These are phyloP conservation scores for Emericellopsis atlantica DNA, from an alignment of 2,329 filamentous ascomycete genomes.

Conservation along the genomic window DNA sequence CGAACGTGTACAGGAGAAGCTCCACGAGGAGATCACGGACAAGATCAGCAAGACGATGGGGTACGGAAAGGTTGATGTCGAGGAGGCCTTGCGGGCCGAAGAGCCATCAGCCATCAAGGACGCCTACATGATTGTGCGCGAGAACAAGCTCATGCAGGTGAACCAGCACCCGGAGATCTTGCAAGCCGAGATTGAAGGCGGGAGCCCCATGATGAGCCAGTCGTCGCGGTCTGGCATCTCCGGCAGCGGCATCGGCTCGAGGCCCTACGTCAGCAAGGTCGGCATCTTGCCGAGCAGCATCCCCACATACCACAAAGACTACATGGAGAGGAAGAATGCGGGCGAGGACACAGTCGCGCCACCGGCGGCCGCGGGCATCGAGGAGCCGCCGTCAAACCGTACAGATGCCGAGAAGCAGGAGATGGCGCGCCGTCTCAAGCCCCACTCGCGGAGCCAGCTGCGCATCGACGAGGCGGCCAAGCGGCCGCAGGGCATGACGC, in stretches of 20 bases:
- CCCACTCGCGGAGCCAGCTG: slow-evolving; percentile 63
- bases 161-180: slow-evolving; percentile 35
- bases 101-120: slow-evolving; percentile 98
- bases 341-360: slow-evolving; percentile 31
- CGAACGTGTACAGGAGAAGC: slow-evolving; percentile 68
- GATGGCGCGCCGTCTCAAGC: slow-evolving; percentile 69
- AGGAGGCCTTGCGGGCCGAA: slow-evolving; percentile 81
- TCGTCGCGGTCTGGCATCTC: slow-evolving; percentile 43
- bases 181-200: slow-evolving; percentile 20
- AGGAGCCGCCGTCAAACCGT: slow-evolving; percentile 35
- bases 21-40: slow-evolving; percentile 84
- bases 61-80: slow-evolving; percentile 87
- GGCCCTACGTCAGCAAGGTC: slow-evolving; percentile 68
- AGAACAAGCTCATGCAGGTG: slow-evolving; percentile 94
- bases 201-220: slow-evolving; percentile 39
- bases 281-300: slow-evolving; percentile 85
- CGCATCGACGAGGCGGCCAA: slow-evolving; percentile 52
- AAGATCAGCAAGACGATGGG: slow-evolving; percentile 98
- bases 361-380: slow-evolving; percentile 28
- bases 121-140: slow-evolving; percentile 92
- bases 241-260: slow-evolving; percentile 30
- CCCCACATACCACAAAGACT: slow-evolving; percentile 81
- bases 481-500: slow-evolving; percentile 50
- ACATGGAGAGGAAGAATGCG: slow-evolving; percentile 61
- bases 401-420: slow-evolving; percentile 70